Evolutionary conservation across 768 basidiomycete genomes (phyloP).

Genomic region (Lactarius tabidus): DNA sequence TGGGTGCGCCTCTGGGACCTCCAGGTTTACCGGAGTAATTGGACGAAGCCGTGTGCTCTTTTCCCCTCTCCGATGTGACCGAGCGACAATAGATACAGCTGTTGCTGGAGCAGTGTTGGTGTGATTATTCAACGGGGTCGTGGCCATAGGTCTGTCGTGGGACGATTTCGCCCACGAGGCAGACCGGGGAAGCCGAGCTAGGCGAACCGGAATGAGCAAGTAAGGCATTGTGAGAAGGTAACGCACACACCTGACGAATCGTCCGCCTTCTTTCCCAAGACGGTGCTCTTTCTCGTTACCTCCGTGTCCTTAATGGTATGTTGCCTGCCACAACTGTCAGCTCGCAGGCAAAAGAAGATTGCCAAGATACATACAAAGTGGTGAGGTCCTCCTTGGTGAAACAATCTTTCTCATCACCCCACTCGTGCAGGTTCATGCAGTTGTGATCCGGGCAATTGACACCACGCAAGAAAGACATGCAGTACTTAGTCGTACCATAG

Average conservation of each 20-base stretch:
- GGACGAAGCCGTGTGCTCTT: slow-evolving; percentile 37
- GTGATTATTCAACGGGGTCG: slow-evolving; percentile 31
- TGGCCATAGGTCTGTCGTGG: slow-evolving; percentile 22
- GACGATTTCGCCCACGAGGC: slow-evolving; percentile 43
- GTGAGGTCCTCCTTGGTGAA: slow-evolving; percentile 96
- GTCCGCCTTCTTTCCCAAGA: slow-evolving; percentile 54
- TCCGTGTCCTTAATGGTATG: slow-evolving; percentile 91
- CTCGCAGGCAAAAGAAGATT: slow-evolving; percentile 3
- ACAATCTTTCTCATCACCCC: slow-evolving; percentile 97
- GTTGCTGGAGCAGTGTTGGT: slow-evolving; percentile 24
- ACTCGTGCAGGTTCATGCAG: slow-evolving; percentile 95
- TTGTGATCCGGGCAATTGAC: slow-evolving; percentile 78
- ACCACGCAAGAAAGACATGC: slow-evolving; percentile 90
- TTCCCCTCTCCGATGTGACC: slow-evolving; percentile 28
- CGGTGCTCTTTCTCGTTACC: slow-evolving; percentile 49
- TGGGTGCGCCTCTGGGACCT: slow-evolving; percentile 17
- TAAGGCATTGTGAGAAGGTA: not conserved
- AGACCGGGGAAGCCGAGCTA: slow-evolving; percentile 55
- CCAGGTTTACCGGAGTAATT: slow-evolving; percentile 36
- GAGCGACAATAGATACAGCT: slow-evolving; percentile 4
- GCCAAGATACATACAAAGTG: slow-evolving; percentile 60
- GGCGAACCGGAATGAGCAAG: slow-evolving; percentile 22
- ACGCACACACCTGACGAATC: slow-evolving; percentile 30
- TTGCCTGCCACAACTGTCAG: slow-evolving; percentile 50
- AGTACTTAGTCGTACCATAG: slow-evolving; percentile 96